Conservation (phyloP, 225 moss, liverwort and hornwort species). For the Marchantia polymorpha region DNA sequence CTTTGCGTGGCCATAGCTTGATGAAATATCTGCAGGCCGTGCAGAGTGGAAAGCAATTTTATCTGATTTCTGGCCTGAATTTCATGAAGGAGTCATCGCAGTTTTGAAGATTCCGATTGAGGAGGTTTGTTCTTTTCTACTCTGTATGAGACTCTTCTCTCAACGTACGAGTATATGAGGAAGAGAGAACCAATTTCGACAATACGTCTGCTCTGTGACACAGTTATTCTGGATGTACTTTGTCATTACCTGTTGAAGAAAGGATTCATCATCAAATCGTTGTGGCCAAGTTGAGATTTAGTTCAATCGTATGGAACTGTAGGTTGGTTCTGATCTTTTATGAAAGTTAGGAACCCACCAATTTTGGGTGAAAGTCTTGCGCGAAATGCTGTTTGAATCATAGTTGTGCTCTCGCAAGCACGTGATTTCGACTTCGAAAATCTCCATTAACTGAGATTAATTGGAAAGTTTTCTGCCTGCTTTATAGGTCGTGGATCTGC, state of each 20-base stretch:
- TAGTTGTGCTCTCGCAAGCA: neutral
- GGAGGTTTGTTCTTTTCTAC: slow-evolving; percentile 46
- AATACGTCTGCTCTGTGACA: neutral
- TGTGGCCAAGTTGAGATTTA: neutral
- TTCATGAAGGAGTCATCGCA: slow-evolving; percentile 66
- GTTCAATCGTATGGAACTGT: neutral
- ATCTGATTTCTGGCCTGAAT: slow-evolving; percentile 81
- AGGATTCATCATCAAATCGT: neutral
- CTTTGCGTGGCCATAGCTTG: slow-evolving; percentile 57
- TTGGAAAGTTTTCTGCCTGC: neutral
- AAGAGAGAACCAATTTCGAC: neutral
- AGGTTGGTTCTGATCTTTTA: neutral
- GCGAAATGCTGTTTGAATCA: neutral
- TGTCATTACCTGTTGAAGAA: neutral
- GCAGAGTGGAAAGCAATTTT: slow-evolving; percentile 77
- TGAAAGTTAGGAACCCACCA: too few relatives aligned
- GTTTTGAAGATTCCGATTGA: slow-evolving; percentile 74
- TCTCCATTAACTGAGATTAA: neutral
- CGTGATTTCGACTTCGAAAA: neutral
- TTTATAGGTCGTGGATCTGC: slow-evolving; percentile 74
- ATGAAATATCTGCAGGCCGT: slow-evolving; percentile 93
- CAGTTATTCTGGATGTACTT: neutral
- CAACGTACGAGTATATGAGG: neutral
- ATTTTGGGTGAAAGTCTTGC: neutral
- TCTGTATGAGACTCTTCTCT: too few relatives aligned